Conservation (phyloP, 192 early-diverging fungal genomes). For the Phlyctochytrium planicorne region DNA sequence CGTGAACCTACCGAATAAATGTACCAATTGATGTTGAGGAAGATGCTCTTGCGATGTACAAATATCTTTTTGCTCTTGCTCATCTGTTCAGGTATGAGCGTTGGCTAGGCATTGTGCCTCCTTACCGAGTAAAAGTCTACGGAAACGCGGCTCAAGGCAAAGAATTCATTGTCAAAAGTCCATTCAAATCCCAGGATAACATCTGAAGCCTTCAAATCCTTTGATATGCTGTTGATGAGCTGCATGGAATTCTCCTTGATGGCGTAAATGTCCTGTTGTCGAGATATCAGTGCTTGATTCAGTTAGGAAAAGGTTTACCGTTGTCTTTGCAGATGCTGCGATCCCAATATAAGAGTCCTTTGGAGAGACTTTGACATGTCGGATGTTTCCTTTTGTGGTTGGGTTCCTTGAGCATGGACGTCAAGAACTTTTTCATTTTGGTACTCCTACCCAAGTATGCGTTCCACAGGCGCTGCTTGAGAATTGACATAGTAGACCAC, state of each 20-base stretch:
- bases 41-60: constrained; percentile 7
- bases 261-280: background rate
- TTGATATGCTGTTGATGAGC: background rate
- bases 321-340: background rate
- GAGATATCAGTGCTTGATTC: background rate
- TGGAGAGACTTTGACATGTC: background rate
- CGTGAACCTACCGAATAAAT: constrained; percentile 15
- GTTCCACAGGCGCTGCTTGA: background rate
- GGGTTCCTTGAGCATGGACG: background rate
- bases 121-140: constrained; percentile 31
- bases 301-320: background rate
- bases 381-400: background rate
- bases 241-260: background rate
- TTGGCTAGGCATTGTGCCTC: background rate
- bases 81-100: constrained; percentile 8
- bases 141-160: constrained; percentile 18
- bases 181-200: constrained; percentile 28
- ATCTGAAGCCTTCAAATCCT: constrained; percentile 11
- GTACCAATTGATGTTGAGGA: constrained; percentile 14
- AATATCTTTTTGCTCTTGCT: constrained; percentile 18
- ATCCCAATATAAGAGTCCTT: background rate
- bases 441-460: background rate
- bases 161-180: constrained; percentile 23
- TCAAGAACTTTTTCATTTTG: background rate
- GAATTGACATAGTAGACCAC: background rate